A percentile compares a stretch with the other conserved stretches of the same genome.
phyloP scores from a whole-genome alignment of 2,329 filamentous ascomycete genomes.

The Teratosphaeria viscida region DNA sequence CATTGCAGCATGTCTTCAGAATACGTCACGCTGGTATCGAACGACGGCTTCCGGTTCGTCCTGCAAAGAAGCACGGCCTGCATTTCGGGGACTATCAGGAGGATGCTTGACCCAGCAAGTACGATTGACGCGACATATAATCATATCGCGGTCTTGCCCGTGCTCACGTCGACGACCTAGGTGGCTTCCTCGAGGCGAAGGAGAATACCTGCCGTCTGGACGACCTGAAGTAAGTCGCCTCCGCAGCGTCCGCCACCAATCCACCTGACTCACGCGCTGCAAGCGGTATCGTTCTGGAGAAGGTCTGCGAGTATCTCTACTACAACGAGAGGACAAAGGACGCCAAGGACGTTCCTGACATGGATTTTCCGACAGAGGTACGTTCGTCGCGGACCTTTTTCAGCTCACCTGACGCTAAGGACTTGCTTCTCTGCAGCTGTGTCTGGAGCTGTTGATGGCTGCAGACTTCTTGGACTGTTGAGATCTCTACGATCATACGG shows the following conservation, averaged over 20 bases:
- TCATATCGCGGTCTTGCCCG: too few species aligned
- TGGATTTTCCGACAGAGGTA: constrained; percentile 59
- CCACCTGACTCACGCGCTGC: not conserved
- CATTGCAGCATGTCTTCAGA: constrained; percentile 35
- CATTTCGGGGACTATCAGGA: constrained; percentile 61
- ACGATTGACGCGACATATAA: constrained; percentile 14
- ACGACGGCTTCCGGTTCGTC: constrained; percentile 67
- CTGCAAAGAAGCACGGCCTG: constrained; percentile 60
- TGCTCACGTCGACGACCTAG: constrained; percentile 25
- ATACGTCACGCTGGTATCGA: constrained; percentile 67
- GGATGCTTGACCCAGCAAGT: constrained; percentile 64
- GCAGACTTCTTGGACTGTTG: constrained; percentile 58
- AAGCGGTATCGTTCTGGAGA: constrained; percentile 65
- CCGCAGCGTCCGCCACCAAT: not conserved
- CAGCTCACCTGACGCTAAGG: not conserved
- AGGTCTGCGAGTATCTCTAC: constrained; percentile 73
- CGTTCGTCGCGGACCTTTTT: not conserved
- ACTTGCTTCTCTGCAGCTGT: constrained; percentile 46
- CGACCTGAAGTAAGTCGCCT: constrained; percentile 57
- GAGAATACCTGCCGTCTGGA: constrained; percentile 56
- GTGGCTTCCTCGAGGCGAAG: constrained; percentile 54
- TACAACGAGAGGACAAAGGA: constrained; percentile 68
- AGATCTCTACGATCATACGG: not conserved
- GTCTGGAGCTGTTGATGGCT: constrained; percentile 65
- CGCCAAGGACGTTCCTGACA: constrained; percentile 62